Evolutionary conservation across 2,329 filamentous ascomycete genomes (phyloP).

Genomic region (Ophiocordyceps camponoti-saundersi): DNA sequence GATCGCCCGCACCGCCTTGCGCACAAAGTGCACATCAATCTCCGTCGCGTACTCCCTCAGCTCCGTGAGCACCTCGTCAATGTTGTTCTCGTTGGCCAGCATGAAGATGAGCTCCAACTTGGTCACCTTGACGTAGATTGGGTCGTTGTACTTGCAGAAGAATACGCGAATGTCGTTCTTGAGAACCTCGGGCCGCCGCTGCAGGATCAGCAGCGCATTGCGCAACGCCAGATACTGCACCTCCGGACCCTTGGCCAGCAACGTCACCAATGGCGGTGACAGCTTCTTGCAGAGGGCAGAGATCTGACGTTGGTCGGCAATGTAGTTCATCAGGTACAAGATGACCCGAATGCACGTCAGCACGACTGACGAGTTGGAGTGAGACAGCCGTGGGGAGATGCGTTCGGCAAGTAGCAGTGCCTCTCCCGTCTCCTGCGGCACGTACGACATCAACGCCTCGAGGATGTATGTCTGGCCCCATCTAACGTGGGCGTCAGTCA

Average conservation of each 20-base stretch:
- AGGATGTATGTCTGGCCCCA: slow-evolving; percentile 99
- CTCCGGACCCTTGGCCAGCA: slow-evolving; percentile 89
- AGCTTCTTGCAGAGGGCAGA: slow-evolving; percentile 78
- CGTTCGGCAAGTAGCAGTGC: slow-evolving; percentile 81
- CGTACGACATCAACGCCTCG: slow-evolving; percentile 93
- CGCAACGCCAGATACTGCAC: slow-evolving; percentile 94
- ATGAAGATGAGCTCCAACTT: slow-evolving; percentile 98
- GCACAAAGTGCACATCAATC: slow-evolving; percentile 96
- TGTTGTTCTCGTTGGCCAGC: slow-evolving; percentile 90
- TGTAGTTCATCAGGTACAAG: slow-evolving; percentile 97
- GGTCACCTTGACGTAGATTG: slow-evolving; percentile 98
- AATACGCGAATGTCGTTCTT: slow-evolving; percentile 96
- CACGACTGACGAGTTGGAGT: slow-evolving; percentile 92
- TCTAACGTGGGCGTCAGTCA: slow-evolving; percentile 24
- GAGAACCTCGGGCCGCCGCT: slow-evolving; percentile 80
- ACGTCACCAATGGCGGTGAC: slow-evolving; percentile 83
- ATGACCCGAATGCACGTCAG: slow-evolving; percentile 93
- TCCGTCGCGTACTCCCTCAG: slow-evolving; percentile 93
- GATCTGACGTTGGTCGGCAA: slow-evolving; percentile 78
- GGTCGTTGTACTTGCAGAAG: slow-evolving; percentile 99
- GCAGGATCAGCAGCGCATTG: slow-evolving; percentile 85
- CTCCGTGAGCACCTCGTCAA: slow-evolving; percentile 86
- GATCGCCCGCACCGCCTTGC: slow-evolving; percentile 92
- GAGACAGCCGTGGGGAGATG: slow-evolving; percentile 86
- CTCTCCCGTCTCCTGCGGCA: slow-evolving; percentile 80